Conservation (phyloP, 768 basidiomycete species). For the Jaapia argillacea region DNA sequence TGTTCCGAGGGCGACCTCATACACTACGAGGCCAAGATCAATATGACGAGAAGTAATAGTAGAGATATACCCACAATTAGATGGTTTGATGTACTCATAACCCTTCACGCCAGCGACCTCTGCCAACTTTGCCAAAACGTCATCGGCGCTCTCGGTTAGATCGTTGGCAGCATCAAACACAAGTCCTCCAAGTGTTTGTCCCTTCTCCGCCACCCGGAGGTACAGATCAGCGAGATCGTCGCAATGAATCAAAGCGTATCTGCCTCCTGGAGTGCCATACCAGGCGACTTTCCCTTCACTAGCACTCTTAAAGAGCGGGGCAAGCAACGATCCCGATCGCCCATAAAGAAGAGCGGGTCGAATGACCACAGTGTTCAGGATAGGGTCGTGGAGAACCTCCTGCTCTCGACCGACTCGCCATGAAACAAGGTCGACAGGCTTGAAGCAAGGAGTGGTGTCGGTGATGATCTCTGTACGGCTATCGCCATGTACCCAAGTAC, state of each 20-base stretch:
- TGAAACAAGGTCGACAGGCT: conserved; percentile 15
- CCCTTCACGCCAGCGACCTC: conserved; percentile 13
- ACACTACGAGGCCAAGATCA: conserved; percentile 14
- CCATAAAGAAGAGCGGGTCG: conserved; percentile 35
- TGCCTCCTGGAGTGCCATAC: conserved; percentile 24
- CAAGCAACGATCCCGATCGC: conserved; percentile 26
- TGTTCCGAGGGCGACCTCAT: conserved; percentile 24
- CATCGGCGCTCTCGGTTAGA: background rate
- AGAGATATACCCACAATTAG: conserved; percentile 17
- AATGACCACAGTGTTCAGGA: conserved; percentile 34
- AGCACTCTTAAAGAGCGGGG: conserved; percentile 20
- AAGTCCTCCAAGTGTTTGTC: conserved; percentile 23
- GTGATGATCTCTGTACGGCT: conserved; percentile 20
- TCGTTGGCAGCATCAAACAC: background rate
- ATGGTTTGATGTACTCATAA: conserved; percentile 24
- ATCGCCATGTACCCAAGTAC: conserved; percentile 34
- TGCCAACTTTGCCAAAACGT: background rate
- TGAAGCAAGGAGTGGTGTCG: conserved; percentile 22
- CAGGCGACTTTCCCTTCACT: conserved; percentile 21
- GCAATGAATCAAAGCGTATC: conserved; percentile 26
- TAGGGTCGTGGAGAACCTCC: conserved; percentile 15
- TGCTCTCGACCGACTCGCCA: conserved; percentile 28
- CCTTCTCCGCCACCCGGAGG: conserved; percentile 29
- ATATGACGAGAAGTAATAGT: conserved; percentile 16
- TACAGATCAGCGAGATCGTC: conserved; percentile 39